These are phyloP conservation scores for Pueraria montana DNA, from an alignment of 306 rosid genomes.

Conservation along the genomic window DNA sequence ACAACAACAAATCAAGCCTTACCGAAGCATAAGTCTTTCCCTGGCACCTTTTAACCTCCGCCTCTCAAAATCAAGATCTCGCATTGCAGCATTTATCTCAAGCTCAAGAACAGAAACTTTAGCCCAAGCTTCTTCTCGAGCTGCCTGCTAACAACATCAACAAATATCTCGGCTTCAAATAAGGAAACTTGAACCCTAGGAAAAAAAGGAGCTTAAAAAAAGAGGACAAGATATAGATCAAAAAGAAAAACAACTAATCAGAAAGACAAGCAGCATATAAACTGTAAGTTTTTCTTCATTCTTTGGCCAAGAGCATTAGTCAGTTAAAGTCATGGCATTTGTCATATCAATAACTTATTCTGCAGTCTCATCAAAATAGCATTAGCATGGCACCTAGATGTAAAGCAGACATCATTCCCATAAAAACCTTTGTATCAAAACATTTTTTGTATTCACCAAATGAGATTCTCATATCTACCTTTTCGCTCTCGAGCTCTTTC, in stretches of 20 bases:
- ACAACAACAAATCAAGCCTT: slow-evolving; percentile 43
- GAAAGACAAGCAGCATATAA: slow-evolving; percentile 29
- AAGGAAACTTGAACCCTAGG: slow-evolving; percentile 29
- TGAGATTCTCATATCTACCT: slow-evolving; percentile 69
- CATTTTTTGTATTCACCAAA: slow-evolving; percentile 22
- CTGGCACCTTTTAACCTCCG: slow-evolving; percentile 89
- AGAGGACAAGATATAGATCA: slow-evolving; percentile 5
- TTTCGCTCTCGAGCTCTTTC: slow-evolving; percentile 90
- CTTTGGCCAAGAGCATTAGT: slow-evolving; percentile 26
- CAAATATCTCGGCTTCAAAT: slow-evolving; percentile 50
- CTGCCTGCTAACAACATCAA: slow-evolving; percentile 93
- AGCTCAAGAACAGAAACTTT: slow-evolving; percentile 93
- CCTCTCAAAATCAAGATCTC: slow-evolving; percentile 92
- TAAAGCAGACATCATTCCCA: slow-evolving; percentile 2
- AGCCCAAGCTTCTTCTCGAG: slow-evolving; percentile 99
- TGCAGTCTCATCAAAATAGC: slow-evolving; percentile 36
- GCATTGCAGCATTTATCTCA: slow-evolving; percentile 87
- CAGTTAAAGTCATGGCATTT: slow-evolving; percentile 2
- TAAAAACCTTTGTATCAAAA: slow-evolving; percentile 3
- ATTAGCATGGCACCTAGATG: slow-evolving; percentile 31
- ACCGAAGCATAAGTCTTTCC: slow-evolving; percentile 96
- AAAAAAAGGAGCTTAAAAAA: neutral
- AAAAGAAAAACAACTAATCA: slow-evolving; percentile 1
- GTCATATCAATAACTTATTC: slow-evolving; percentile 22
- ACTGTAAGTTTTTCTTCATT: slow-evolving; percentile 27